Evolutionary conservation across 768 basidiomycete genomes (phyloP).

Genomic region (Mycena indigotica): DNA sequence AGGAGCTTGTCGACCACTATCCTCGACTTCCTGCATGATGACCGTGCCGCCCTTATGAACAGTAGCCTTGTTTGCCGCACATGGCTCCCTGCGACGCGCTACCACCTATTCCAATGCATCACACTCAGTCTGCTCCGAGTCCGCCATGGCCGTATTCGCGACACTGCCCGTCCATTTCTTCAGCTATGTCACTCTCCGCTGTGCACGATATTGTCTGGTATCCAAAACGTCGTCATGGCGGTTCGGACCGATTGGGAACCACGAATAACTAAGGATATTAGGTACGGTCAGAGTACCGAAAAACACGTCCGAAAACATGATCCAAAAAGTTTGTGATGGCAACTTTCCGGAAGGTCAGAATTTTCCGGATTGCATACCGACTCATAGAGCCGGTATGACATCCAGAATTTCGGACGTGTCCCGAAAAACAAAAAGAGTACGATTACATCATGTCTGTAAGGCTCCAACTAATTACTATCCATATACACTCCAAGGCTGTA

Average conservation of each 20-base stretch:
- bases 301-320: too few species aligned
- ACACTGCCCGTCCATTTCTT: constrained; percentile 10
- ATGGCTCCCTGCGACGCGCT: constrained; percentile 24
- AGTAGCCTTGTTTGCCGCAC: constrained; percentile 6
- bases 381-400: too few species aligned
- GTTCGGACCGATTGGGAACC: constrained; percentile 1
- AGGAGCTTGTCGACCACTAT: constrained; percentile 13
- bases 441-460: too few species aligned
- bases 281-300: too few species aligned
- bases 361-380: too few species aligned
- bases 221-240: constrained; percentile 9
- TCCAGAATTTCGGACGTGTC: too few species aligned
- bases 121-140: constrained; percentile 13
- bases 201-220: constrained; percentile 7
- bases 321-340: too few species aligned
- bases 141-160: not conserved
- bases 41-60: not conserved
- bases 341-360: too few species aligned
- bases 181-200: constrained; percentile 5
- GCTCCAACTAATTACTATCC: too few species aligned
- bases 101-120: constrained; percentile 26
- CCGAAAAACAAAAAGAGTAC: too few species aligned
- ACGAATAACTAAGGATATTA: too few species aligned
- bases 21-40: constrained; percentile 13
- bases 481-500: too few species aligned